phyloP scores from a whole-genome alignment of 495 filamentous ascomycete species.

The Aspergillus sclerotiicarbonarius region DNA sequence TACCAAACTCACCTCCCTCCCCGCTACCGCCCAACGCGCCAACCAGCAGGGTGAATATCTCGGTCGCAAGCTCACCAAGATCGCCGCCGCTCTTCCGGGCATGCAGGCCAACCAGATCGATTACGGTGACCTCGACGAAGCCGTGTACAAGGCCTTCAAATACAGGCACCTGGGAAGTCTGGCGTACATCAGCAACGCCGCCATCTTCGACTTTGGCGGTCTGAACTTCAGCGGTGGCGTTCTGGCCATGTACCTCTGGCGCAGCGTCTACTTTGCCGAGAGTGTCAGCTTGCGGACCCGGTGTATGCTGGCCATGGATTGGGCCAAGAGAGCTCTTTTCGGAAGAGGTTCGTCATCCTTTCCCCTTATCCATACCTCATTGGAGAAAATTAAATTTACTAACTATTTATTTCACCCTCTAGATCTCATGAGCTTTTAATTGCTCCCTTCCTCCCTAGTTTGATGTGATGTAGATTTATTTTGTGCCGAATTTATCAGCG shows the following conservation, averaged over 20 bases:
- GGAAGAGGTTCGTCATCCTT: conserved; percentile 73
- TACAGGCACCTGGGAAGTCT: conserved; percentile 90
- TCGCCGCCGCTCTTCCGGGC: conserved; percentile 76
- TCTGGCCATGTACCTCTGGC: conserved; percentile 94
- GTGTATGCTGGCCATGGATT: conserved; percentile 94
- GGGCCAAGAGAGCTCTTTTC: conserved; percentile 92
- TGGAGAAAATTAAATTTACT: conserved; percentile 6
- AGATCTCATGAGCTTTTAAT: conserved; percentile 70
- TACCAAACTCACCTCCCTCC: conserved; percentile 80
- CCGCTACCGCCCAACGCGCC: conserved; percentile 92
- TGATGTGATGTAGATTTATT: not conserved
- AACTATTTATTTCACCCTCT: conserved; percentile 9
- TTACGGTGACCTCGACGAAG: conserved; percentile 89
- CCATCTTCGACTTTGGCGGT: conserved; percentile 86
- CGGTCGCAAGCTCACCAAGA: conserved; percentile 88
- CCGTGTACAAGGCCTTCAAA: conserved; percentile 93
- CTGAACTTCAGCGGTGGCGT: conserved; percentile 79
- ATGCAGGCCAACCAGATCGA: conserved; percentile 73
- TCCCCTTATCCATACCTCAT: conserved; percentile 7
- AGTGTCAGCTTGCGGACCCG: conserved; percentile 92
- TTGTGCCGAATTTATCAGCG: not conserved
- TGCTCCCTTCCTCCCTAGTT: not conserved
- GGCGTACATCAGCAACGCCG: conserved; percentile 95
- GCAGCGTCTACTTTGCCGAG: conserved; percentile 96
- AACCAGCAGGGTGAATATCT: conserved; percentile 97